phyloP scores from a whole-genome alignment of 2,329 filamentous ascomycete species.

The Cladosporium sp. region DNA sequence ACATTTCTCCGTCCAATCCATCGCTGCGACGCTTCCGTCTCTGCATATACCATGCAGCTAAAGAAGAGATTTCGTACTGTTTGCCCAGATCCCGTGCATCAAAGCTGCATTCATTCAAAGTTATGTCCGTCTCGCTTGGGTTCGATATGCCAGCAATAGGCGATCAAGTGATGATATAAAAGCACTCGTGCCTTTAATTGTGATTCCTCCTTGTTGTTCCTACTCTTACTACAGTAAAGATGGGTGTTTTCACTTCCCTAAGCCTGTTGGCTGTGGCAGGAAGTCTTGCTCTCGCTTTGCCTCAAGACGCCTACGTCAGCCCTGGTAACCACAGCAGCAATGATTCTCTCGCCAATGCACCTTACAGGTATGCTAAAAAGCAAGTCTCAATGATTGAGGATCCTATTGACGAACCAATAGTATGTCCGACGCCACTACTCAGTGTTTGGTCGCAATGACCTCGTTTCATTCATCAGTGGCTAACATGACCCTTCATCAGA shows the following conservation, averaged over 20 bases:
- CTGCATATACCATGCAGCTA: slow-evolving; percentile 1
- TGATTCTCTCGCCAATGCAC: slow-evolving; percentile 32
- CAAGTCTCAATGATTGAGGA: background rate
- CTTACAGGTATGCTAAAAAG: slow-evolving; percentile 23
- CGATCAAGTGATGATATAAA: slow-evolving; percentile 3
- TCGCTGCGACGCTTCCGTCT: background rate
- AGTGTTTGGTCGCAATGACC: background rate
- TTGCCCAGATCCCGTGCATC: background rate
- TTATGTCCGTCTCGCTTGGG: background rate
- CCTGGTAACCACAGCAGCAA: slow-evolving; percentile 9
- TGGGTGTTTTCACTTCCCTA: background rate
- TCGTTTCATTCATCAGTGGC: no score
- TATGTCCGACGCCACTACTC: background rate
- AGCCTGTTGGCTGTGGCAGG: background rate
- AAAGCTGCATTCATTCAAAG: background rate
- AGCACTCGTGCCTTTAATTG: background rate
- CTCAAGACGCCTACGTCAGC: background rate
- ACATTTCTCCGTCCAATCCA: slow-evolving; percentile 13
- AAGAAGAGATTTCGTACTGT: background rate
- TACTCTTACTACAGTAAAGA: background rate
- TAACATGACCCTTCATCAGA: slow-evolving; percentile 24
- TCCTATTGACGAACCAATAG: background rate
- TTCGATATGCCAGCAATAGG: background rate
- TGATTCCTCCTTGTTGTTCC: background rate
- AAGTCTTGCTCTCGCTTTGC: background rate